Evolutionary conservation across 305 asterid genomes (phyloP).

Genomic region (Striga hermonthica): DNA sequence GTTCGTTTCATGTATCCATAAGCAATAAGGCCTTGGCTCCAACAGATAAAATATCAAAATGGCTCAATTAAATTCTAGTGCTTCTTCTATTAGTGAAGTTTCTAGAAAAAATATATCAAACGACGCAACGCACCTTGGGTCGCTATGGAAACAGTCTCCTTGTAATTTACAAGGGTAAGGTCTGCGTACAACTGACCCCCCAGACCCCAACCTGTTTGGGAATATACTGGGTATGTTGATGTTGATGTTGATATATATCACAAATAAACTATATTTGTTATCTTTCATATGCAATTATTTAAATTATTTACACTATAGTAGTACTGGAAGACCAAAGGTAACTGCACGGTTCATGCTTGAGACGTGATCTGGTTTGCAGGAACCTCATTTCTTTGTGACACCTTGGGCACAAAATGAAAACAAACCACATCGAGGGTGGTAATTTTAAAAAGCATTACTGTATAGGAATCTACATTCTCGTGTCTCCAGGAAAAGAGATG

Average conservation of each 20-base stretch:
- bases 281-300: neutral
- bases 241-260: neutral
- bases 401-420: neutral
- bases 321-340: conserved; percentile 6
- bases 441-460: conserved; percentile 1
- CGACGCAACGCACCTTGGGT: too few relatives aligned
- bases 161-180: too few relatives aligned
- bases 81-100: too few relatives aligned
- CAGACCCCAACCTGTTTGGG: too few relatives aligned
- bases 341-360: neutral
- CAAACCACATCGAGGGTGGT: conserved; percentile 18
- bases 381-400: conserved; percentile 17
- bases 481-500: conserved; percentile 18
- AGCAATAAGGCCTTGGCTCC: conserved; percentile 1
- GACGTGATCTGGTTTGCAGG: conserved; percentile 1
- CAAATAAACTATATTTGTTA: neutral
- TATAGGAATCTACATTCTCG: neutral
- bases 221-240: too few relatives aligned
- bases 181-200: too few relatives aligned
- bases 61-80: too few relatives aligned
- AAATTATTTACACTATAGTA: neutral
- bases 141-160: too few relatives aligned
- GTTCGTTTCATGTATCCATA: conserved; percentile 10
- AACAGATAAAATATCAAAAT: neutral
- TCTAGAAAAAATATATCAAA: too few relatives aligned